Conservation (phyloP, 768 basidiomycete genomes). For the Boletus eberwhitei region DNA sequence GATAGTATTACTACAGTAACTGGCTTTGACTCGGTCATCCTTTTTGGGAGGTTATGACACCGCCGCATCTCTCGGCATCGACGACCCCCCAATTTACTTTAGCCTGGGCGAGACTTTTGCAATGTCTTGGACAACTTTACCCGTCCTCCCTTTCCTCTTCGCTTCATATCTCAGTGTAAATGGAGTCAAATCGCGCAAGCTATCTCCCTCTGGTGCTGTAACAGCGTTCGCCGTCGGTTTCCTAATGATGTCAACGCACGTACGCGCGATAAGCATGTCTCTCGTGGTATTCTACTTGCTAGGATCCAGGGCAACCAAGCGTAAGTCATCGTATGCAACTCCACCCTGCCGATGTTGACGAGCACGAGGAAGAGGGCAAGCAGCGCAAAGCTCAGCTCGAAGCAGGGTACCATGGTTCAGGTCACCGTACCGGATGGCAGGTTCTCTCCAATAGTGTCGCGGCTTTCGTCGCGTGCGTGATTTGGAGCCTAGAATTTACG, state of each 20-base stretch:
- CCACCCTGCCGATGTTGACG: background rate
- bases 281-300: slow-evolving; percentile 77
- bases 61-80: too few species aligned
- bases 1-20: too few species aligned
- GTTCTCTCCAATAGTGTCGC: slow-evolving; percentile 79
- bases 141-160: slow-evolving; percentile 41
- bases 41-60: too few species aligned
- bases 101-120: background rate
- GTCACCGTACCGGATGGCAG: slow-evolving; percentile 76
- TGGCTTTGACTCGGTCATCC: too few species aligned
- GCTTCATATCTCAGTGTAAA: slow-evolving; percentile 59
- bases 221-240: slow-evolving; percentile 79
- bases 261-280: slow-evolving; percentile 59
- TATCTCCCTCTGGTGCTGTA: slow-evolving; percentile 72
- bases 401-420: slow-evolving; percentile 71
- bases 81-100: too few species aligned
- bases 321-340: slow-evolving; percentile 34
- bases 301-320: slow-evolving; percentile 82
- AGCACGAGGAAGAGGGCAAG: slow-evolving; percentile 55
- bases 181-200: slow-evolving; percentile 69
- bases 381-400: slow-evolving; percentile 71
- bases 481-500: slow-evolving; percentile 64
- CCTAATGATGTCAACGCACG: slow-evolving; percentile 63
- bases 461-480: slow-evolving; percentile 52
- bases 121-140: slow-evolving; percentile 31